Conservation (phyloP, 1,284 basidiomycete genomes). For the Tylopilus orsonianus region DNA sequence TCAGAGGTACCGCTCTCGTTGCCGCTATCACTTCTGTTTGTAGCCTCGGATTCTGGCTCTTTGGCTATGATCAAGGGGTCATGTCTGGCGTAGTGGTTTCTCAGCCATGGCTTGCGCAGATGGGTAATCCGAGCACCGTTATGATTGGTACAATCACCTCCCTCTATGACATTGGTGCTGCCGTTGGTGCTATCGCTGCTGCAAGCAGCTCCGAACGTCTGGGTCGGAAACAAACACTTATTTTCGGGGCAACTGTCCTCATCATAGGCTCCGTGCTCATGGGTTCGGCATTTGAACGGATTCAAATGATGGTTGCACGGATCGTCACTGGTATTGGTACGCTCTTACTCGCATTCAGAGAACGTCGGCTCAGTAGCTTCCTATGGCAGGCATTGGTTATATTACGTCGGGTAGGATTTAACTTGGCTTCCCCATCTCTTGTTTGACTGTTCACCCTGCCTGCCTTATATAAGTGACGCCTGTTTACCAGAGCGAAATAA, state of each 20-base stretch:
- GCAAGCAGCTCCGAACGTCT: constrained; percentile 16
- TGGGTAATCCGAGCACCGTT: constrained; percentile 19
- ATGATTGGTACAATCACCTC: constrained; percentile 24
- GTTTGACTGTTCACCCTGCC: not conserved
- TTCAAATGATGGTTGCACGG: constrained; percentile 19
- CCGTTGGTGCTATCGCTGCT: constrained; percentile 15
- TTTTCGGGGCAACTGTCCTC: constrained; percentile 11
- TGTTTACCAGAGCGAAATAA: constrained; percentile 19
- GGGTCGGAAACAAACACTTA: constrained; percentile 16
- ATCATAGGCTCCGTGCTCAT: constrained; percentile 17
- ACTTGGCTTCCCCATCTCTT: not conserved
- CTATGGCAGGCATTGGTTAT: constrained; percentile 17
- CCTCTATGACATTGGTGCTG: constrained; percentile 17
- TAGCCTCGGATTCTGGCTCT: constrained; percentile 20
- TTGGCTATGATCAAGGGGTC: constrained; percentile 21
- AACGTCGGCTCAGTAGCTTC: not conserved
- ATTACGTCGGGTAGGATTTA: constrained; percentile 12
- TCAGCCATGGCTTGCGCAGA: constrained; percentile 17
- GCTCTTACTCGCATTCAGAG: not conserved
- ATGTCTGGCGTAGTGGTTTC: constrained; percentile 20
- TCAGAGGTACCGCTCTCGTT: constrained; percentile 15
- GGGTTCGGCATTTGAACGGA: constrained; percentile 15
- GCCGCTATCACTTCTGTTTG: constrained; percentile 21
- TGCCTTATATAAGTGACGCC: constrained; percentile 9
- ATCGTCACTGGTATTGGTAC: constrained; percentile 15